Evolutionary conservation across 2,329 filamentous ascomycete species (phyloP), one percentile per base, ranked within the genome.

Genomic region (Aspergillus neotritici): DNA sequence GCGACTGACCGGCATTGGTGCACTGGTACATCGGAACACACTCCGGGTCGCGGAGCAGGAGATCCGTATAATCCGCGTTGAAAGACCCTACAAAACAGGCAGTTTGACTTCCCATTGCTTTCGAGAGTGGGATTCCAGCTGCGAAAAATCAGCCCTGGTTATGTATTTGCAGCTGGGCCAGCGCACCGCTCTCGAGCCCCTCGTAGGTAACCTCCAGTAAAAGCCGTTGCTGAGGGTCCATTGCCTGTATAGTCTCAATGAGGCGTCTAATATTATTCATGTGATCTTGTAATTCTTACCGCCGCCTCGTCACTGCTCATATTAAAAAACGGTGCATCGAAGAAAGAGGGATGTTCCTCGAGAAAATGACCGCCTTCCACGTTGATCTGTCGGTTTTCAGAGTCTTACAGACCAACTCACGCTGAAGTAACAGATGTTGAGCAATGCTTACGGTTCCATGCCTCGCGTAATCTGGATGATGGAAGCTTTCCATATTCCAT

Each of bases 291-390:
- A 16, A 16, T 35, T 41, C 53, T 29, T 37, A 58, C 56, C n/a
- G 54, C 49, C 8, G 60, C 61, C 36, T 63, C 61, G 11, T 62
- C 51, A 3, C 51, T 47, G 10, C 55, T 56, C 44, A 66, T 61
- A 32, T 60, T 59, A 40, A 67, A 67, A 38, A 67, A 67, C 0
- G 59, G 48, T 2, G 63, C 61, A 44, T 67, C 63, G 16, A 67
- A 64, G 1, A 47, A 11, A 2, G 48, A 49, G 8, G 60, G 13
- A 36, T 63, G 57, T 14, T 62, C 54, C 10, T 43, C 25, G 4
- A 62, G 25, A 25, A 62, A 61, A 33, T 59, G 54, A 0, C 55
- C 58, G 1, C 54, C 55, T 35, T 54, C 31, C 9, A 58, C 57
- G 15, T 60, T 58, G 14, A 54, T 53, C 57, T 61, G 42, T 8